phyloP scores from a whole-genome alignment of 2,329 filamentous ascomycete genomes.

The Dryadomyces quercivorus region DNA sequence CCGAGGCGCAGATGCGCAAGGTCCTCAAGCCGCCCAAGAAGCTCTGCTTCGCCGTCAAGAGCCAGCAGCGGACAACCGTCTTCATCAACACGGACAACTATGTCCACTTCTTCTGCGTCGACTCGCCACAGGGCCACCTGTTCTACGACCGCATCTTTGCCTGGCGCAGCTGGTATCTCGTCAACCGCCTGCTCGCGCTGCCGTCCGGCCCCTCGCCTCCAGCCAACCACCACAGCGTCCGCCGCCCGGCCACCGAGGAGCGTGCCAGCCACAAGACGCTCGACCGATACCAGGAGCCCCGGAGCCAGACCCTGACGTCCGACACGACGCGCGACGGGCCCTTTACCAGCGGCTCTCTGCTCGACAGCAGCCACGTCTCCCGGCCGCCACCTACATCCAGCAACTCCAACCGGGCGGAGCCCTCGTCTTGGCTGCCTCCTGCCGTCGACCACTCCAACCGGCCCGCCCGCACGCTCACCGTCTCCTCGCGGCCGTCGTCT shows the following conservation, averaged over 20 bases:
- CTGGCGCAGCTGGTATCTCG: slow-evolving; percentile 89
- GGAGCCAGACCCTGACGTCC: neutral
- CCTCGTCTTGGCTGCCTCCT: slow-evolving; percentile 26
- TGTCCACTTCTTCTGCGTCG: slow-evolving; percentile 82
- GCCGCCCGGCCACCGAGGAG: neutral
- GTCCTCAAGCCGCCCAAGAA: slow-evolving; percentile 74
- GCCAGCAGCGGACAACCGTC: slow-evolving; percentile 75
- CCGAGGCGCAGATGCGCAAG: slow-evolving; percentile 52
- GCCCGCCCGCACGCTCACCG: slow-evolving; percentile 3
- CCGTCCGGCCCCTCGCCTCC: neutral
- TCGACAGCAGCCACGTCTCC: neutral
- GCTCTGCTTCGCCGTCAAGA: slow-evolving; percentile 79
- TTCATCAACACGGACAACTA: slow-evolving; percentile 77
- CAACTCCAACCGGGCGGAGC: slow-evolving; percentile 9
- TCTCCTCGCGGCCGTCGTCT: neutral
- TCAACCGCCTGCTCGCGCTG: slow-evolving; percentile 48
- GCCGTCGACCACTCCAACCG: slow-evolving; percentile 7
- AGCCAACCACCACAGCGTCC: neutral
- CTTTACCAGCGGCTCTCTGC: slow-evolving; percentile 28
- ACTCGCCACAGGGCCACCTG: slow-evolving; percentile 49
- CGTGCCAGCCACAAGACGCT: neutral
- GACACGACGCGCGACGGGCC: slow-evolving; percentile 14
- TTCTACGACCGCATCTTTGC: slow-evolving; percentile 63
- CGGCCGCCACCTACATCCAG: neutral
- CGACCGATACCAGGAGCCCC: neutral